Percentiles rank a stretch among this genome's conserved stretches.
Conservation (phyloP, 2,329 filamentous ascomycete genomes). For the Arthrinium phaeospermum region DNA sequence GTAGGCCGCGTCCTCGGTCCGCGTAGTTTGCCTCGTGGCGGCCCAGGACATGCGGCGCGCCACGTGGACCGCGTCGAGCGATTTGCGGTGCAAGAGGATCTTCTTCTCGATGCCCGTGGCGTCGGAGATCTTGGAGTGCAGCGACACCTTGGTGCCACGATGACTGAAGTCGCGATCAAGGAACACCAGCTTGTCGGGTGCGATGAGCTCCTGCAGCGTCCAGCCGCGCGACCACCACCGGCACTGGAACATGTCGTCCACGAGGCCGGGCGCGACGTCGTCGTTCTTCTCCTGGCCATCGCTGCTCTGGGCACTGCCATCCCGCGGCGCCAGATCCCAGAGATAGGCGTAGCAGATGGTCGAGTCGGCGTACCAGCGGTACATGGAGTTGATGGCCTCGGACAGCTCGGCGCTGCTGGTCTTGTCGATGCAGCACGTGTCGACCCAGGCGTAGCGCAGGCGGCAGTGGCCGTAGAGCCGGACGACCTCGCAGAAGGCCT, state of each 20-base stretch:
- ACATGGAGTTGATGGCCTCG: slow-evolving; percentile 22
- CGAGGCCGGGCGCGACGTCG: neutral
- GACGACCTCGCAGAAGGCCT: neutral
- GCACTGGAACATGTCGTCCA: neutral
- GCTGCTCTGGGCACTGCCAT: neutral
- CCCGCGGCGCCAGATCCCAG: slow-evolving; percentile 8
- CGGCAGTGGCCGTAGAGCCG: neutral
- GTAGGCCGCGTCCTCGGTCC: slow-evolving; percentile 35
- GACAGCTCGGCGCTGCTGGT: slow-evolving; percentile 16
- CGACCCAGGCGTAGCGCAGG: slow-evolving; percentile 19
- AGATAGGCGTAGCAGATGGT: slow-evolving; percentile 12
- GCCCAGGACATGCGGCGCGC: slow-evolving; percentile 25
- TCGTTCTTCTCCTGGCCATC: too few relatives aligned
- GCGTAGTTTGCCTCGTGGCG: slow-evolving; percentile 24
- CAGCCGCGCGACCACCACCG: slow-evolving; percentile 20
- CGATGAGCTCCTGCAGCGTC: slow-evolving; percentile 21
- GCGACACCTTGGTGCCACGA: neutral
- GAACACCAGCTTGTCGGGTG: neutral
- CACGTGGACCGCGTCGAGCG: slow-evolving; percentile 18
- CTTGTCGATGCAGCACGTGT: slow-evolving; percentile 21
- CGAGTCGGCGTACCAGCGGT: slow-evolving; percentile 15
- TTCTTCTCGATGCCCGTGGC: slow-evolving; percentile 14
- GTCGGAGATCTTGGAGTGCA: neutral
- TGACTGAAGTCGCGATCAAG: neutral
- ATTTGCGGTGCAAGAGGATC: neutral